Percentiles rank a stretch among this genome's conserved stretches.
These are phyloP conservation scores for Avena atlantica DNA, from an alignment of 176 grass and related monocot species.

Conservation along the genomic window DNA sequence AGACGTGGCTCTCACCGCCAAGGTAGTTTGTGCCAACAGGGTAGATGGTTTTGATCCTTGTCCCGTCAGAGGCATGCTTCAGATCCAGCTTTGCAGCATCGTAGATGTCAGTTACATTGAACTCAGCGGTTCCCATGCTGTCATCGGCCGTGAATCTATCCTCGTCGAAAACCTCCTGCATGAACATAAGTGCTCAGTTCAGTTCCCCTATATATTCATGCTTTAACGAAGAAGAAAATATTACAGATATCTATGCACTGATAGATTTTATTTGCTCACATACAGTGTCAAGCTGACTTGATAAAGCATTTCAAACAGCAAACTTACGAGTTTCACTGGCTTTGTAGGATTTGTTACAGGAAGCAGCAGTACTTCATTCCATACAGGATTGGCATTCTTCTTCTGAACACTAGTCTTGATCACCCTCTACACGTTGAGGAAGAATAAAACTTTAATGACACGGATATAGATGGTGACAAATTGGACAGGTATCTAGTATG, in stretches of 20 bases:
- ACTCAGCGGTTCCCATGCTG: conserved; percentile 69
- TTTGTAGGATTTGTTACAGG: conserved; percentile 60
- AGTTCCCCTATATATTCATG: background rate
- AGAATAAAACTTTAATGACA: conserved; percentile 40
- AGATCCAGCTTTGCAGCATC: conserved; percentile 70
- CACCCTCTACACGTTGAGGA: conserved; percentile 58
- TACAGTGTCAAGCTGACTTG: background rate
- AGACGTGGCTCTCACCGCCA: conserved; percentile 66
- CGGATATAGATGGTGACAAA: background rate
- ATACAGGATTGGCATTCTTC: conserved; percentile 75
- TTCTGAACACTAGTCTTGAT: conserved; percentile 79
- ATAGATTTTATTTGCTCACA: background rate
- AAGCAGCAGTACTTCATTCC: conserved; percentile 82
- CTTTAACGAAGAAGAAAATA: background rate
- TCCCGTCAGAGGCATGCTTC: conserved; percentile 43
- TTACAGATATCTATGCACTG: background rate
- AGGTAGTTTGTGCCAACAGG: conserved; percentile 71
- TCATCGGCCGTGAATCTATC: conserved; percentile 86
- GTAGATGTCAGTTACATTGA: conserved; percentile 59
- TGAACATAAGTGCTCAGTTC: background rate
- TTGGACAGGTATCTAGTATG: background rate
- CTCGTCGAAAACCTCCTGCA: conserved; percentile 83
- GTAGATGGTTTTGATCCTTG: conserved; percentile 61
- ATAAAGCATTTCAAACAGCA: conserved; percentile 23
- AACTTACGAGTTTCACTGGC: conserved; percentile 75